Evolutionary conservation across 2,329 filamentous ascomycete genomes (phyloP).

Genomic region (Claviceps sp.): DNA sequence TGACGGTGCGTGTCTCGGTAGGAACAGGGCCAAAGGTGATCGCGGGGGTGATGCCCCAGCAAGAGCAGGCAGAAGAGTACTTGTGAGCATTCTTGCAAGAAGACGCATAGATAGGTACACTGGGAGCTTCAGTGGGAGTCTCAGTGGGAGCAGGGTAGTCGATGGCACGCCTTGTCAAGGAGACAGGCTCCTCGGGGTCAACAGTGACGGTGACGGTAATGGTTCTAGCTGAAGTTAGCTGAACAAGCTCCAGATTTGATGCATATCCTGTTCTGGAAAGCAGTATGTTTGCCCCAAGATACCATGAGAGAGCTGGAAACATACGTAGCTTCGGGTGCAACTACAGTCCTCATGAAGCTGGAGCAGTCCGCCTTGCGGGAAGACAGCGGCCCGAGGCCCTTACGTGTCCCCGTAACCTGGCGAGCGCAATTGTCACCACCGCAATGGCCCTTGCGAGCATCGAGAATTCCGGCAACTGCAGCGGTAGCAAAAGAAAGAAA

Average conservation of each 20-base stretch:
- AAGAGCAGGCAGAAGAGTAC: constrained; percentile 30
- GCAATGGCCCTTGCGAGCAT: constrained; percentile 21
- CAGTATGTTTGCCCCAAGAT: not conserved
- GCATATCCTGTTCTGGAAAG: not conserved
- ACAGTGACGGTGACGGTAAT: constrained; percentile 27
- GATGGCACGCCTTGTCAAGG: constrained; percentile 16
- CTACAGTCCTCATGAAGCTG: constrained; percentile 26
- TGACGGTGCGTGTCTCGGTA: constrained; percentile 28
- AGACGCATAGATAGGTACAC: constrained; percentile 27
- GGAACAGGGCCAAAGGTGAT: constrained; percentile 24
- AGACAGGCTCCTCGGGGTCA: constrained; percentile 17
- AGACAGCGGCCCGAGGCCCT: constrained; percentile 20
- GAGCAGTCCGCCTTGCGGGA: constrained; percentile 26
- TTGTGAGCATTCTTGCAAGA: constrained; percentile 19
- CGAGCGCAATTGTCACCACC: constrained; percentile 33
- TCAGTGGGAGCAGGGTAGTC: constrained; percentile 19
- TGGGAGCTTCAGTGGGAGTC: constrained; percentile 13
- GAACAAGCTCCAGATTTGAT: not conserved
- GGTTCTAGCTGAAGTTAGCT: constrained; percentile 10
- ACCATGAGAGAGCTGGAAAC: constrained; percentile 8
- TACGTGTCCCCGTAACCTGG: constrained; percentile 29
- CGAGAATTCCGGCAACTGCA: constrained; percentile 22
- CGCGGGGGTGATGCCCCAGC: constrained; percentile 29
- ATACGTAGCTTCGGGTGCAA: constrained; percentile 27
- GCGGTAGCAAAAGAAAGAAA: constrained; percentile 24